Conservation (phyloP, 345 rosid species). For the Eucalyptus pauciflora region DNA sequence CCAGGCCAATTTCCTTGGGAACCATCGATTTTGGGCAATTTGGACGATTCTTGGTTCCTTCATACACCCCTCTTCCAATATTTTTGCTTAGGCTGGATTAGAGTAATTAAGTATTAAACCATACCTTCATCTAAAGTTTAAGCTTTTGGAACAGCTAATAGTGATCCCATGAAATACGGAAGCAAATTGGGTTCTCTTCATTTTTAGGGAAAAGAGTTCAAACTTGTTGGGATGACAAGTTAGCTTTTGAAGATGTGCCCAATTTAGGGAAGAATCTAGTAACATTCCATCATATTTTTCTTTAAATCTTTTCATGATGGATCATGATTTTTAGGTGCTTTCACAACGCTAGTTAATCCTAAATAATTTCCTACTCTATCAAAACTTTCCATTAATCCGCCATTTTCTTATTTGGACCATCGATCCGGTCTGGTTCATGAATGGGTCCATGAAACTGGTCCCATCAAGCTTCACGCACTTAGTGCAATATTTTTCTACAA, state of each 20-base stretch:
- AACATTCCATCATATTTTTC: background rate
- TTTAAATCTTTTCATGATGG: background rate
- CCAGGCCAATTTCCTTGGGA: fast-evolving
- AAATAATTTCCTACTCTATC: background rate
- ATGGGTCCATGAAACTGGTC: too few relatives aligned
- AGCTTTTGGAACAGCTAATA: fast-evolving
- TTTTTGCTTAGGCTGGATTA: too few relatives aligned
- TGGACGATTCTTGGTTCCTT: too few relatives aligned
- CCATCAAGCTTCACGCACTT: too few relatives aligned
- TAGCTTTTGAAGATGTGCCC: background rate
- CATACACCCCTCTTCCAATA: too few relatives aligned
- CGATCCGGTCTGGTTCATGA: too few relatives aligned
- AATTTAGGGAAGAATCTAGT: background rate
- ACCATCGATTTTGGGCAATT: fast-evolving
- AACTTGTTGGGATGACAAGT: background rate
- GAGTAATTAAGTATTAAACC: too few relatives aligned
- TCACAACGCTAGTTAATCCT: background rate
- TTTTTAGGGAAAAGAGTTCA: background rate
- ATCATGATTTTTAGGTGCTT: background rate
- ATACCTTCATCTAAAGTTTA: too few relatives aligned
- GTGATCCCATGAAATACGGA: too few relatives aligned
- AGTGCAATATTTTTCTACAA: too few relatives aligned
- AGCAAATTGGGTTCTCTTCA: background rate
- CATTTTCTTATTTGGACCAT: too few relatives aligned
- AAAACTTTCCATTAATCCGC: too few relatives aligned